These are phyloP conservation scores for Sequoiadendron giganteum DNA, from an alignment of 75 land plant genomes.

Conservation along the genomic window DNA sequence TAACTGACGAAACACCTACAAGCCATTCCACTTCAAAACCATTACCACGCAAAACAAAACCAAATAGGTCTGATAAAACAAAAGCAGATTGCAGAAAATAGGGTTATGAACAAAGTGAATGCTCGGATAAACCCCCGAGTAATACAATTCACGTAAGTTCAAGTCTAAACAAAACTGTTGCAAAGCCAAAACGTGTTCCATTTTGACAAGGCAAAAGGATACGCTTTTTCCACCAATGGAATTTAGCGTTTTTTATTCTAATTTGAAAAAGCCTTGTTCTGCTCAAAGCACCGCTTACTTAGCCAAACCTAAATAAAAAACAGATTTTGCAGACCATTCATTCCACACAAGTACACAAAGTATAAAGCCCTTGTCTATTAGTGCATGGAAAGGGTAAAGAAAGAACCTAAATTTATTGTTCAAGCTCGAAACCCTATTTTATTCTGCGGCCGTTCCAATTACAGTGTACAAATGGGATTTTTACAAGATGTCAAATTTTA, in stretches of 20 bases:
- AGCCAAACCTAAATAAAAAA: not conserved
- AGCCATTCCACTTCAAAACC: not conserved
- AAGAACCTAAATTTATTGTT: not conserved
- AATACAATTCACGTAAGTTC: not conserved
- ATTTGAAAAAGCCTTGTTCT: no score
- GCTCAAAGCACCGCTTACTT: no score
- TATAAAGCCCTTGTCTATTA: no score
- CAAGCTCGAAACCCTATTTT: not conserved
- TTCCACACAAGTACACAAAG: not conserved
- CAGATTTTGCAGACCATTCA: no score
- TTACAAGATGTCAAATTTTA: no score
- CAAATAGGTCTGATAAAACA: not conserved
- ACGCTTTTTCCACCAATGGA: no score
- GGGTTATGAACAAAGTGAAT: no score
- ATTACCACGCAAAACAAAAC: not conserved
- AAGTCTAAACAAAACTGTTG: no score
- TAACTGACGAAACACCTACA: not conserved
- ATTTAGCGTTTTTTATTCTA: no score
- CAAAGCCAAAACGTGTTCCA: not conserved
- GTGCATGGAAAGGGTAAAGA: no score
- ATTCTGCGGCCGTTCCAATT: not conserved
- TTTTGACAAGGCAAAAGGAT: not conserved
- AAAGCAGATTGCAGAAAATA: no score
- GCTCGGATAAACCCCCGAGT: not conserved
- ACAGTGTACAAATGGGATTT: not conserved